A percentile compares a stretch with the other conserved stretches of the same genome.
Conservation (phyloP, 495 filamentous ascomycete genomes). For the Amniculicola lignicola region DNA sequence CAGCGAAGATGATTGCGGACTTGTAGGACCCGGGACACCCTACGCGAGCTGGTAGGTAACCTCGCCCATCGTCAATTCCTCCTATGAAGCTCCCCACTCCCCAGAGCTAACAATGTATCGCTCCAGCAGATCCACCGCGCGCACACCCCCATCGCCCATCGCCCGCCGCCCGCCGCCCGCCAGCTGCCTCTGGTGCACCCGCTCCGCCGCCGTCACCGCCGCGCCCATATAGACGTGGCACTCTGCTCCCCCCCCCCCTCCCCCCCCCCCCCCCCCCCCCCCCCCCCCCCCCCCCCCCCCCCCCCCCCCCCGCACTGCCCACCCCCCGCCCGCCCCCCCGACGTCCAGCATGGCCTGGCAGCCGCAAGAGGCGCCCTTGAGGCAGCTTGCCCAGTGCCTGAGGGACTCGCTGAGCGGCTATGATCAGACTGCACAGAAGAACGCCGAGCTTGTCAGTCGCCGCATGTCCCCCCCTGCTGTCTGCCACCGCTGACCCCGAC, state of each 20-base stretch:
- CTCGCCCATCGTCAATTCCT: constrained; percentile 24
- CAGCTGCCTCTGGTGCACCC: too few species aligned
- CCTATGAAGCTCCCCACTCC: neutral
- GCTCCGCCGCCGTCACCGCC: constrained; percentile 5
- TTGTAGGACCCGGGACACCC: constrained; percentile 27
- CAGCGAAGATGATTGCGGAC: constrained; percentile 24
- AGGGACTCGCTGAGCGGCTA: constrained; percentile 86
- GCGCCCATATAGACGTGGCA: neutral
- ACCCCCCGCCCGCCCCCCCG: neutral
- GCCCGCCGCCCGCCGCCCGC: too few species aligned
- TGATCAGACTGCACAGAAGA: constrained; percentile 72
- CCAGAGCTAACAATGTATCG: constrained; percentile 22
- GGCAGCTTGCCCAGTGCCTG: constrained; percentile 83
- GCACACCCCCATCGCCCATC: neutral
- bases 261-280: neutral
- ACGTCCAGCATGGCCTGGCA: constrained; percentile 78
- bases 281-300: neutral
- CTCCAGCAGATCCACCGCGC: constrained; percentile 12
- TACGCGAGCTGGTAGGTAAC: constrained; percentile 31
- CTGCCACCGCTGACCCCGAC: constrained; percentile 29
- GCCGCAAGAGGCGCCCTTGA: constrained; percentile 79
- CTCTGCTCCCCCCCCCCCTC: neutral
- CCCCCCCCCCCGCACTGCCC: neutral
- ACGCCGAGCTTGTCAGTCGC: constrained; percentile 65
- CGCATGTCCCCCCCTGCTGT: constrained; percentile 37